These are phyloP conservation scores for Malus sylvestris DNA, from an alignment of 306 rosid genomes.

Conservation along the genomic window DNA sequence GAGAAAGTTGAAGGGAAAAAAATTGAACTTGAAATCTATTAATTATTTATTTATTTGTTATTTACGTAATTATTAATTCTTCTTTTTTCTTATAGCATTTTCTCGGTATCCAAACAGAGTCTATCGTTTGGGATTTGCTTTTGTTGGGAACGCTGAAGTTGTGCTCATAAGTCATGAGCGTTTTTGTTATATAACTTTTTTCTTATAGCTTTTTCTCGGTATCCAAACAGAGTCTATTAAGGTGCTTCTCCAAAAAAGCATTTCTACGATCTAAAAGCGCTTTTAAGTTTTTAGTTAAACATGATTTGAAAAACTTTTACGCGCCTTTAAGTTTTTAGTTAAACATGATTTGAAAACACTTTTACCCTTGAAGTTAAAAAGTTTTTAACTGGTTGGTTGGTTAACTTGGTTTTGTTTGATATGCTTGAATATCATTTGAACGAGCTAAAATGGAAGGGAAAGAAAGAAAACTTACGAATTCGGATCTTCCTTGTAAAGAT, in stretches of 20 bases:
- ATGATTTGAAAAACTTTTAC: no score
- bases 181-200: no score
- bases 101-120: slow-evolving; percentile 6
- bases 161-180: no score
- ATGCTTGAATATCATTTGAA: neutral
- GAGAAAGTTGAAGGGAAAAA: neutral
- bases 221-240: no score
- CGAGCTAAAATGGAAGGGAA: neutral
- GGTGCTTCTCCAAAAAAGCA: neutral
- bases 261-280: no score
- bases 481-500: rapidly evolving
- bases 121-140: neutral
- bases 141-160: no score
- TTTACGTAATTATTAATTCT: neutral
- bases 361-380: no score
- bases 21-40: neutral
- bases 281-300: no score
- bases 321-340: no score
- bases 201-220: no score
- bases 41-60: neutral
- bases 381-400: neutral
- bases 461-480: no score
- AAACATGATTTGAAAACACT: no score
- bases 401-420: neutral
- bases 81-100: neutral